A percentile compares a stretch with the other conserved stretches of the same genome.
Evolutionary conservation across 768 basidiomycete genomes (phyloP).

Genomic region (Rhizopogon sp.): DNA sequence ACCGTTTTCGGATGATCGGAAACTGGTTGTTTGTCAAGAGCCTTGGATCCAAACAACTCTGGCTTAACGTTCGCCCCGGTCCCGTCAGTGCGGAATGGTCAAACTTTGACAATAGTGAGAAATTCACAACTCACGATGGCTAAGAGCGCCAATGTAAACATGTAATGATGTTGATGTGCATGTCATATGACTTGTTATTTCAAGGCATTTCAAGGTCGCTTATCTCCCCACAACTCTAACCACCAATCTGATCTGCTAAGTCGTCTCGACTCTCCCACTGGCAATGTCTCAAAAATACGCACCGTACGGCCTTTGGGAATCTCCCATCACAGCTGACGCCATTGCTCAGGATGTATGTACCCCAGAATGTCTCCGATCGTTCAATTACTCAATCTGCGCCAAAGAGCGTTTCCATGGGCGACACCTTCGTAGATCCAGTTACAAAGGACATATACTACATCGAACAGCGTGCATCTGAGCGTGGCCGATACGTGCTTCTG

Average conservation of each 20-base stretch:
- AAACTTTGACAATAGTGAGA: too few relatives aligned
- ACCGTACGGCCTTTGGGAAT: slow-evolving; percentile 58
- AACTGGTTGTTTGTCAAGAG: not conserved
- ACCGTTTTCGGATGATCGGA: not conserved
- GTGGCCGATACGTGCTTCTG: slow-evolving; percentile 50
- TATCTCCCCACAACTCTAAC: not conserved
- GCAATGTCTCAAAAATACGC: slow-evolving; percentile 22
- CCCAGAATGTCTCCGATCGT: slow-evolving; percentile 8
- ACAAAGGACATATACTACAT: slow-evolving; percentile 45
- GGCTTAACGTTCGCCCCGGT: too few relatives aligned
- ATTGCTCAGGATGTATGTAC: slow-evolving; percentile 37
- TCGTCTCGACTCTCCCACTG: not conserved
- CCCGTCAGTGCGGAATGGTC: not conserved
- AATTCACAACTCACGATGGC: too few relatives aligned
- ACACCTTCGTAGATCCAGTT: slow-evolving; percentile 49
- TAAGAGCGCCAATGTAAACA: not conserved
- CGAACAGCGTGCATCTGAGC: slow-evolving; percentile 52
- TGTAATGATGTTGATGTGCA: too few relatives aligned
- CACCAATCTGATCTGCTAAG: not conserved
- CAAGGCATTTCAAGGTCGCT: too few relatives aligned
- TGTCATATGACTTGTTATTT: too few relatives aligned
- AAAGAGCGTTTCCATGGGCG: slow-evolving; percentile 28
- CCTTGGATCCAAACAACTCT: not conserved
- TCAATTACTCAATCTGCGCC: not conserved
- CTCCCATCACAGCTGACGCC: slow-evolving; percentile 46